Conservation (phyloP, 257 asterid genomes). For the Solanum bukasovii region DNA sequence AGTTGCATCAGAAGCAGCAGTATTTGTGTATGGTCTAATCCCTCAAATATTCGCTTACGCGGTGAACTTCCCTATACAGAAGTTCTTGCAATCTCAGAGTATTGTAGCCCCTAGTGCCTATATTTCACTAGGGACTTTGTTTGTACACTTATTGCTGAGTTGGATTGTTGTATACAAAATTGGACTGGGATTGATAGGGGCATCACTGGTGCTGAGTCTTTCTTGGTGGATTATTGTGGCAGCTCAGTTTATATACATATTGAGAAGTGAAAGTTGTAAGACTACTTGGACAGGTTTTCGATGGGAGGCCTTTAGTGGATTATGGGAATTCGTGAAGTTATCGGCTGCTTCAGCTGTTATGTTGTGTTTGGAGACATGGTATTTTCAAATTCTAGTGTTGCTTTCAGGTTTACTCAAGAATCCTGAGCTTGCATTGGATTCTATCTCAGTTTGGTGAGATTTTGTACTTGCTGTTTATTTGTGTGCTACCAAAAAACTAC, state of each 20-base stretch:
- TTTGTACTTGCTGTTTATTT: not conserved
- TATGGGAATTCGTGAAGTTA: conserved; percentile 19
- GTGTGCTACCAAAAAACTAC: not conserved
- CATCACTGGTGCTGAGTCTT: conserved; percentile 18
- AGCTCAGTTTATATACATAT: conserved; percentile 22
- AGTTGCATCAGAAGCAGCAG: conserved; percentile 19
- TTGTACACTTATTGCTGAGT: conserved; percentile 12
- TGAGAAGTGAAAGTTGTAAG: conserved; percentile 18
- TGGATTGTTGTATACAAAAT: conserved; percentile 26
- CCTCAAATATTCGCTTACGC: conserved; percentile 31
- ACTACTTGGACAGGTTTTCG: conserved; percentile 21
- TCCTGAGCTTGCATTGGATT: conserved; percentile 27
- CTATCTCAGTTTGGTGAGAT: conserved; percentile 23
- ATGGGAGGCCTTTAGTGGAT: conserved; percentile 19
- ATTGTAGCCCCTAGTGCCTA: conserved; percentile 25
- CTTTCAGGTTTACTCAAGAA: conserved; percentile 24
- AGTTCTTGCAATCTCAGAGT: conserved; percentile 30
- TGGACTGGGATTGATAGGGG: conserved; percentile 21
- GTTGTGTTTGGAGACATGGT: conserved; percentile 36
- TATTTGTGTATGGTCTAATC: conserved; percentile 20
- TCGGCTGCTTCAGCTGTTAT: conserved; percentile 26
- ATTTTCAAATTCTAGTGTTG: conserved; percentile 23
- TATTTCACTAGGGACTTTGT: conserved; percentile 14
- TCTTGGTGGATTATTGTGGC: conserved; percentile 30
- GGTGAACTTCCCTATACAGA: conserved; percentile 25